Base-by-base conservation (phyloP, 1,139 yeast species). In the Candida albicans region DNA sequence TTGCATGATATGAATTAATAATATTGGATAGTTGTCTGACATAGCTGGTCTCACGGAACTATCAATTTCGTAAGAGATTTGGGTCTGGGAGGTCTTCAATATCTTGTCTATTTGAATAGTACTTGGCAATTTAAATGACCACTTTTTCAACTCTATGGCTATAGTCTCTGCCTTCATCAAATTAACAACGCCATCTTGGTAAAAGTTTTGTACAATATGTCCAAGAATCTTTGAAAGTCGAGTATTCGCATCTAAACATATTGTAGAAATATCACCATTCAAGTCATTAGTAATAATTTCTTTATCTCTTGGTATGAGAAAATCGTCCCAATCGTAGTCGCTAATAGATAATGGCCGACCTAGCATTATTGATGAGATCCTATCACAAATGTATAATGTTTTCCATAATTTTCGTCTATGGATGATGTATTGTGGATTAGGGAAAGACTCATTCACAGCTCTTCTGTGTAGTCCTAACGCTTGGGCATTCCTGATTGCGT, bases 281-380 rank as follows among this genome's bases (percentile, higher is more conserved):
- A 25, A 30, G 25, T 48, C 47, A 3, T 28, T 22, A 10, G 46
- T 50, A 38, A 29, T 41, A 2, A 48, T 35, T 37, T 48, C 45
- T 9, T 39, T 37, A 32, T 27, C 40, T 7, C 22, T 18, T 18
- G 22, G 22, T 18, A 18, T 18, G 5, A 31, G 43, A 34, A 42
- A 44, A 47, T 71, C 77, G 48, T 73, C 77, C 73, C 75, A 69
- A 35, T 71, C 77, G 34, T 61, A 55, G 41, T 70, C 71, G 39
- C 57, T 57, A 27, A 74, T 69, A 1, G 67, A 56, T 36, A 72
- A 50, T 1, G 78, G 72, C 25, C 78, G 53, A 2, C 79, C 79
- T 35, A 74, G 47, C 22, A 63, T 56, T 8, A 68, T 53, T 8
- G 77, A 68, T 9, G 68, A 57, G n/a, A 70, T 53, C 25, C 75